A percentile compares a stretch with the other conserved stretches of the same genome.
These are phyloP conservation scores for Eimeria acervulina DNA, from an alignment of 169 alveolate species.

Conservation along the genomic window DNA sequence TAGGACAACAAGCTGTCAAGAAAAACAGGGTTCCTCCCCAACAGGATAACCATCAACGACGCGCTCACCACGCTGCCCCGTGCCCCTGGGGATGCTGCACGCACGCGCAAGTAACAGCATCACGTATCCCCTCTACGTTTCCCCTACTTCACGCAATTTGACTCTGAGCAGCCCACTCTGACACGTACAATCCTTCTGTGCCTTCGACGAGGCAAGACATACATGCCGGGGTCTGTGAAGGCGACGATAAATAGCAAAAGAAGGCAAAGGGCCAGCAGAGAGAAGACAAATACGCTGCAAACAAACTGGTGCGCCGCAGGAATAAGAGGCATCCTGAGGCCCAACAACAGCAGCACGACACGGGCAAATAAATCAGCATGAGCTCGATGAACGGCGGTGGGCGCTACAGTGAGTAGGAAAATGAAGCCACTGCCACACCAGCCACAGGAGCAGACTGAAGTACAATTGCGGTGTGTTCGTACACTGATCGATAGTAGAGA, in stretches of 20 bases:
- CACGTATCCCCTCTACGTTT: background rate
- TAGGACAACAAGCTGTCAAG: background rate
- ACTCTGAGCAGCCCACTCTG: background rate
- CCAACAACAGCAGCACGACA: background rate
- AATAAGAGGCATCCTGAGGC: constrained; percentile 54
- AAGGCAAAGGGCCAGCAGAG: constrained; percentile 52
- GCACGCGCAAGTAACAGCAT: background rate
- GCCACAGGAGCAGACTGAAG: background rate
- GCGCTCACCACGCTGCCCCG: constrained; percentile 20
- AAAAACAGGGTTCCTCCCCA: background rate
- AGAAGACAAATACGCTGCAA: constrained; percentile 45
- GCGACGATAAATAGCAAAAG: constrained; percentile 63
- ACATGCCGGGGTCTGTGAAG: constrained; percentile 82
- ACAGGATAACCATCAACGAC: background rate
- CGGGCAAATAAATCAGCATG: background rate
- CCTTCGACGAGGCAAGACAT: background rate
- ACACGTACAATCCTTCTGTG: background rate
- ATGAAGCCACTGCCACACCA: background rate
- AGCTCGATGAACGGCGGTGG: background rate
- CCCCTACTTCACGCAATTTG: background rate
- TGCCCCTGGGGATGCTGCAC: constrained; percentile 66
- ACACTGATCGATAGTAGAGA: constrained; percentile 56
- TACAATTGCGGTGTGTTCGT: background rate
- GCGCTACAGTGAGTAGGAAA: background rate
- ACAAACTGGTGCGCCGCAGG: constrained; percentile 24